These are phyloP conservation scores for Amanita fuliginea DNA, from an alignment of 768 basidiomycete species.

Conservation along the genomic window DNA sequence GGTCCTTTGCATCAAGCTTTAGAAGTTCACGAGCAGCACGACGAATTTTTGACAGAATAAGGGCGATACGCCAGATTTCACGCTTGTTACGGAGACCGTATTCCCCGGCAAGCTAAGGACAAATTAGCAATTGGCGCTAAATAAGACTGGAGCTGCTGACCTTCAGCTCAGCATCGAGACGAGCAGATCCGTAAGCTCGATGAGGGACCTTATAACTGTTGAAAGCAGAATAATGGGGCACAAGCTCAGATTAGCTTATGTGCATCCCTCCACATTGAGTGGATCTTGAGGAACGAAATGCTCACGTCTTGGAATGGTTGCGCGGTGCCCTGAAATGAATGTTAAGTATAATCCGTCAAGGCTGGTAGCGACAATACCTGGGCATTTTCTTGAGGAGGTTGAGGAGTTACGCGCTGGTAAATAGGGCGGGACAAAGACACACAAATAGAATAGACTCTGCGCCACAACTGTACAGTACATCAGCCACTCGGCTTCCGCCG, in stretches of 20 bases:
- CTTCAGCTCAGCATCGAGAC: constrained; percentile 99
- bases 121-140: not conserved
- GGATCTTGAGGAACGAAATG: constrained; percentile 49
- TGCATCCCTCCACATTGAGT: constrained; percentile 50
- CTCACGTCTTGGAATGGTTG: constrained; percentile 94
- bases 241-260: constrained; percentile 52
- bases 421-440: constrained; percentile 24
- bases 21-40: constrained; percentile 99
- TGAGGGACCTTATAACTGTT: constrained; percentile 97
- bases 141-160: constrained; percentile 26
- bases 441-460: constrained; percentile 26
- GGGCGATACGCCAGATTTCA: constrained; percentile 99
- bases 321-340: constrained; percentile 62
- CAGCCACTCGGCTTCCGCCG: constrained; percentile 62
- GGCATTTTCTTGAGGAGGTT: constrained; percentile 67
- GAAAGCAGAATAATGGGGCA: constrained; percentile 43
- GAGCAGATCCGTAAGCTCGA: constrained; percentile 93
- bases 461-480: constrained; percentile 57
- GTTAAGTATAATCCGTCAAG: constrained; percentile 3
- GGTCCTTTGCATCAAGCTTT: constrained; percentile 99
- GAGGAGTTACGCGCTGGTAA: constrained; percentile 11
- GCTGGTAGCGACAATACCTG: constrained; percentile 38
- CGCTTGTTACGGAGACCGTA: constrained; percentile 99
- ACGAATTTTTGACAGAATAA: constrained; percentile 98
- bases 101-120: constrained; percentile 87